Base-by-base conservation (phyloP, 441 rosid genomes). In the Gossypium lobatum region DNA sequence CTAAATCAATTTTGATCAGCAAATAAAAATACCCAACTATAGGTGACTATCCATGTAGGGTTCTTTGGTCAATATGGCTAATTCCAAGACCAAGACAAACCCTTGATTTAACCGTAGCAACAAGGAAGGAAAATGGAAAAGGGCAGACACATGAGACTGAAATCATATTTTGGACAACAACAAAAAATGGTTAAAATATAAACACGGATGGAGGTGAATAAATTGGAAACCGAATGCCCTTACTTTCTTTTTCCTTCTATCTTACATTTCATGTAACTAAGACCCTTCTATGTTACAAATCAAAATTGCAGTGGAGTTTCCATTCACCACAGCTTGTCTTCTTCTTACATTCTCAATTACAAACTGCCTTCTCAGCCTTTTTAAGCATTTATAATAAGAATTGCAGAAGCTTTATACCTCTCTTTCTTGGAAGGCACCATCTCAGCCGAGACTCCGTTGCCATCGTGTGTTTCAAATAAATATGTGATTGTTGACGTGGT, bases 291-390 rank as follows among this genome's bases (percentile, higher is more conserved):
- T 79, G 81, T 64, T 77, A 81, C 84, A 78, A 83, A 85, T 81
- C 91, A 88, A 88, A 85, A 88, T 82, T 85, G 82, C 76, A 64
- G 83, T 76, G 84, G 83, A 46, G 76, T 71, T 65, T 65, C 75
- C 77, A 55, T 73, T 74, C 65, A 75, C 83, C 82, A 76, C 81
- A 75, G 75, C 79, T 77, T 59, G 62, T 58, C 16, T 14, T 31
- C 37, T 80, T 71, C 84, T 62, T 52, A 59, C 80, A 72, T 71
- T 75, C 81, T 74, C 80, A 85, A 78, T 78, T 64, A 72, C 74
- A 67, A 76, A 76, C 66, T 61, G 46, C 76, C 61, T 72, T 65
- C 64, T 55, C 61, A 72, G 79, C 77, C 6, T 77, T 76, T 77
- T 74, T 55, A 70, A 73, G 66, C 81, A 76, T 67, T 70, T 48